Evolutionary conservation across 2,329 filamentous ascomycete genomes (phyloP).

Genomic region (Trematosphaeria pertusa): DNA sequence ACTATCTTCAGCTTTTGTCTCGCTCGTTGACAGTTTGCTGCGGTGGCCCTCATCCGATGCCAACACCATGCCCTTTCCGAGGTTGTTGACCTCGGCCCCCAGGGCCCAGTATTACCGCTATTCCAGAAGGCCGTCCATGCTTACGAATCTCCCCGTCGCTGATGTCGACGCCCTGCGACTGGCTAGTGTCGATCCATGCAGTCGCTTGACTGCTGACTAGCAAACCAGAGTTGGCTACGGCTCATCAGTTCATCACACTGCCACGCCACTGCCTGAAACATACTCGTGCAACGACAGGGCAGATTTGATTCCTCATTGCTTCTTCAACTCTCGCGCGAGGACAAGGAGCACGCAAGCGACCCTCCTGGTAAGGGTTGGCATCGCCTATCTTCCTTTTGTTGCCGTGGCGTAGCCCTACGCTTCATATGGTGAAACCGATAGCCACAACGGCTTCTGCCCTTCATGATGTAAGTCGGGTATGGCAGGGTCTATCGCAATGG

Average conservation of each 20-base stretch:
- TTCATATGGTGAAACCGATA: background rate
- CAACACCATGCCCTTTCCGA: background rate
- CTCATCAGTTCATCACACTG: background rate
- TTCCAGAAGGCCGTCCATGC: background rate
- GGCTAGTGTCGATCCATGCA: background rate
- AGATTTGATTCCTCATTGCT: background rate
- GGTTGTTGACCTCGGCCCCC: background rate
- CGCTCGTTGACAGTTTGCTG: background rate
- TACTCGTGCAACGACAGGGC: background rate
- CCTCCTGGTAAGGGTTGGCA: too few relatives aligned
- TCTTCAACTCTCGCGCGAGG: too few relatives aligned
- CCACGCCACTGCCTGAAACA: background rate
- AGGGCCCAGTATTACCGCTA: background rate
- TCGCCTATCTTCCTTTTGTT: too few relatives aligned
- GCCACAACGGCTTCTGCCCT: background rate
- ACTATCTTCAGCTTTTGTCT: background rate
- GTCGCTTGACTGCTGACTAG: background rate
- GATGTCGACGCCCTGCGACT: background rate
- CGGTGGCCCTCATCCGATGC: background rate
- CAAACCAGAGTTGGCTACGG: background rate
- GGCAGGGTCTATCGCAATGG: background rate
- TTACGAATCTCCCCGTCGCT: background rate
- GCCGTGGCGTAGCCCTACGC: background rate
- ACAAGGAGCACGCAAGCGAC: too few relatives aligned
- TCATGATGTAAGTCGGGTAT: too few relatives aligned